Conservation (phyloP, 345 rosid species). For the Xanthoceras sorbifolium region DNA sequence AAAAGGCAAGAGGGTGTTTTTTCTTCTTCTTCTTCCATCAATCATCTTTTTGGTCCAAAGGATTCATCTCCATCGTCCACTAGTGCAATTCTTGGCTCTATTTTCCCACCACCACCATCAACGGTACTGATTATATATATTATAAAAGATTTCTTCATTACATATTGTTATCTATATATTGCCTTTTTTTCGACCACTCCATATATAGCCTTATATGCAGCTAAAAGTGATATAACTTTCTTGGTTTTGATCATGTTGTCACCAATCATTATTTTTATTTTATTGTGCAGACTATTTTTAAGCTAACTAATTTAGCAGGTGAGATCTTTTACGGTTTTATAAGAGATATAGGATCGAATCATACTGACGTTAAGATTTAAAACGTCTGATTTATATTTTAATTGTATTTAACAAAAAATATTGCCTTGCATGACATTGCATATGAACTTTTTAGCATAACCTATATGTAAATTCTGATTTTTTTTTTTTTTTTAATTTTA, state of each 20-base stretch:
- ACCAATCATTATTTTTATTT: no score
- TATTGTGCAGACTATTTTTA: no score
- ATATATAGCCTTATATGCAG: no score
- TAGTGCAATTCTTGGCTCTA: conserved; percentile 44
- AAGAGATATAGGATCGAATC: background rate
- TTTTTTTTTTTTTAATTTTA: conserved; percentile 16
- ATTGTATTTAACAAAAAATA: no score
- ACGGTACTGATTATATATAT: conserved; percentile 38
- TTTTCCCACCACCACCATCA: conserved; percentile 53
- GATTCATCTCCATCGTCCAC: conserved; percentile 45
- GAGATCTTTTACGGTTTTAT: no score
- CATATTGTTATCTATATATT: no score
- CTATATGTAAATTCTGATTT: background rate
- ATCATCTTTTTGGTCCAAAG: conserved; percentile 59
- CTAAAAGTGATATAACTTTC: background rate
- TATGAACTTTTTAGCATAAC: no score
- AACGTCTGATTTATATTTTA: no score
- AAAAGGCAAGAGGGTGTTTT: conserved; percentile 30
- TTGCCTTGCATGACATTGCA: background rate
- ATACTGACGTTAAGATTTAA: no score
- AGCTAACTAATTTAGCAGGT: no score
- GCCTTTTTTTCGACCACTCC: background rate
- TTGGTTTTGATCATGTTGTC: background rate
- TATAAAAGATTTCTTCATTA: no score
- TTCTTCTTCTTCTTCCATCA: conserved; percentile 30